Evolutionary conservation across 768 basidiomycete genomes (phyloP), one percentile per base, ranked within the genome.

Genomic region (Termitomyces sp.): DNA sequence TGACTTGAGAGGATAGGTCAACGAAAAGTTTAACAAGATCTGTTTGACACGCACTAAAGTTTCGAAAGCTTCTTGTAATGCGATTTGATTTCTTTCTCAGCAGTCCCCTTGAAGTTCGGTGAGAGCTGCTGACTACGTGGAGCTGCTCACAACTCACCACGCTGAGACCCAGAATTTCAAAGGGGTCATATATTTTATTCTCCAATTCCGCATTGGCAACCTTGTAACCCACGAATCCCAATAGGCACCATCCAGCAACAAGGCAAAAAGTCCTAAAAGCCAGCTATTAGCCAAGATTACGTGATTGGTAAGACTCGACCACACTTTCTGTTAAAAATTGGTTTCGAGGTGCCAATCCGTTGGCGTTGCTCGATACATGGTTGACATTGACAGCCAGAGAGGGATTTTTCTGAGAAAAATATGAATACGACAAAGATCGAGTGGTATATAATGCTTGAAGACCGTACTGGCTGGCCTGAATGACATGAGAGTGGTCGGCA

Each of bases 61-160:
- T 89, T 81, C 2, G 95, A 95, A 18, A 98, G 82, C 66, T 89
- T 89, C 75, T 95, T 96, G 80, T 87, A 99, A 71, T 93, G 91
- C 3, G 91, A 88, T 74, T 98, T 99, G 73, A 99, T 95, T 43
- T 93, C 91, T 72, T 95, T 95, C 67, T 95, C 89, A 2, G 86
- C 76, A 2, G 80, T 69, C 28, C 83, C 82, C 89, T 93, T 66
- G 2, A 40, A 48, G n/a, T 7, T 13, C 20, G 1, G 33, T 63
- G 41, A 64, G 58, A 50, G 47, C 23, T 50, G n/a, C 30, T 10
- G 26, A 30, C 32, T 35, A 16, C 38, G 43, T 13, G 2, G 43
- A n/a, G 23, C 6, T 26, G 62, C 56, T 20, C 33, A 41, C 23
- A 18, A 79, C 86, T 62, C 64, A 93, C 93, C 13, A 79, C 68